These are phyloP conservation scores for Magnaporthiopsis incrustans DNA, from an alignment of 2,329 filamentous ascomycete species.

Conservation along the genomic window DNA sequence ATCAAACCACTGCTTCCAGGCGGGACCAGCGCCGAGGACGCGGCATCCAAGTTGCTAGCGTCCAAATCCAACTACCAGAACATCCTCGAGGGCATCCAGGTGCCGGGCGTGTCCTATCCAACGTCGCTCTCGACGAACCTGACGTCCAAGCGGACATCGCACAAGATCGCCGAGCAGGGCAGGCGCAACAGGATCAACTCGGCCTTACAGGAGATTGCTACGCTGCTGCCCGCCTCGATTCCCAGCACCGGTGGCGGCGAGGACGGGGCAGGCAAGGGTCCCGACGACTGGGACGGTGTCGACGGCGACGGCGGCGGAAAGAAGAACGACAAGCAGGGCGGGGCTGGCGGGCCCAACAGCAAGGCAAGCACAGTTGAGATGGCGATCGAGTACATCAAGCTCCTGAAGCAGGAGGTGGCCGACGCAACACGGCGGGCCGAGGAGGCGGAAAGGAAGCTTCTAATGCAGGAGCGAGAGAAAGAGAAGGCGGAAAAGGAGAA, in stretches of 20 bases:
- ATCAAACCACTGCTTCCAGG: constrained; percentile 82
- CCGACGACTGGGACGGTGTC: constrained; percentile 36
- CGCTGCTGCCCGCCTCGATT: constrained; percentile 57
- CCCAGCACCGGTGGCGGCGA: constrained; percentile 12
- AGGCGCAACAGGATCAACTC: constrained; percentile 91
- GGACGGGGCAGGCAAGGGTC: constrained; percentile 24
- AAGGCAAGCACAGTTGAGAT: constrained; percentile 97
- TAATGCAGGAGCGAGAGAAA: constrained; percentile 7
- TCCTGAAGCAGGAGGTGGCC: constrained; percentile 65
- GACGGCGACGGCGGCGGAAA: constrained; percentile 31
- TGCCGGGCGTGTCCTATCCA: constrained; percentile 85
- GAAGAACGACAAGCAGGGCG: constrained; percentile 31
- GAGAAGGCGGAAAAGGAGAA: not conserved
- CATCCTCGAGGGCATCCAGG: constrained; percentile 83
- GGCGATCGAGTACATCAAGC: constrained; percentile 91
- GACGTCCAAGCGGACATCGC: constrained; percentile 91
- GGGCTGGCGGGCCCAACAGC: constrained; percentile 58
- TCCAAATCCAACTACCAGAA: constrained; percentile 98
- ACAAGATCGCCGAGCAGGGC: constrained; percentile 97
- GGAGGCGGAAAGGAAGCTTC: constrained; percentile 55
- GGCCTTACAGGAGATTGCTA: constrained; percentile 84
- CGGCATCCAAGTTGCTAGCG: constrained; percentile 67
- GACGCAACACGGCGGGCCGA: constrained; percentile 56
- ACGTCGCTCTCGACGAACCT: constrained; percentile 87
- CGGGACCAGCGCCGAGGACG: constrained; percentile 46